Base-by-base conservation (phyloP, 306 rosid species). In the Cyamopsis tetragonoloba region DNA sequence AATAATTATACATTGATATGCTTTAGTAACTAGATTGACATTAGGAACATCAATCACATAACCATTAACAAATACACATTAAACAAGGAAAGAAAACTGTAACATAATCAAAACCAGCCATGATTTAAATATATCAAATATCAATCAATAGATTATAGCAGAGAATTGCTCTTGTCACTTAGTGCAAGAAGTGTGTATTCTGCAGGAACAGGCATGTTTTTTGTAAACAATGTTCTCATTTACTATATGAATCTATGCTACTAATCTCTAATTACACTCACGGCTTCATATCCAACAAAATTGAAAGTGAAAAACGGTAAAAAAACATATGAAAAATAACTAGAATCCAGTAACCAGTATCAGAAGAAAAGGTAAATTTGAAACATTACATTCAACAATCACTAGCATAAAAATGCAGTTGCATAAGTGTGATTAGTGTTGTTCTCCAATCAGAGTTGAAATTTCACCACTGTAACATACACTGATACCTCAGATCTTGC, bases 351-450 rank as follows among this genome's bases (percentile, higher is more conserved):
- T 11, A 30, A 14, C 31, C 61, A 4, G 9, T 38, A 42, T 65
- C 14, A 43, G 41, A 31, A 56, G 18, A 32, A 47, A 18, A 27
- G 58, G n/a, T 31, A 19, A 51, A 41, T 2, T 5, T 27, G 39
- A 51, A 37, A 77, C 42, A 37, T 4, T 7, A 30, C 3, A 62
- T 37, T 14, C 61, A 46, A 54, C 66, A 15, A 74, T n/a, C n/a
- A n/a, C n/a, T n/a, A n/a, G n/a, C n/a, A n/a, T n/a, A n/a, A n/a
- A n/a, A n/a, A n/a, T n/a, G n/a, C n/a, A n/a, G n/a, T n/a, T n/a
- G n/a, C n/a, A n/a, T n/a, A n/a, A n/a, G n/a, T n/a, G n/a, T n/a
- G n/a, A n/a, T n/a, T n/a, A n/a, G n/a, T n/a, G n/a, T n/a, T n/a
- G n/a, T n/a, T n/a, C n/a, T n/a, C n/a, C n/a, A n/a, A n/a, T n/a